A percentile compares a stretch with the other conserved stretches of the same genome.
Conservation (phyloP, 169 alveolate species). For the Cryptosporidium andersoni region DNA sequence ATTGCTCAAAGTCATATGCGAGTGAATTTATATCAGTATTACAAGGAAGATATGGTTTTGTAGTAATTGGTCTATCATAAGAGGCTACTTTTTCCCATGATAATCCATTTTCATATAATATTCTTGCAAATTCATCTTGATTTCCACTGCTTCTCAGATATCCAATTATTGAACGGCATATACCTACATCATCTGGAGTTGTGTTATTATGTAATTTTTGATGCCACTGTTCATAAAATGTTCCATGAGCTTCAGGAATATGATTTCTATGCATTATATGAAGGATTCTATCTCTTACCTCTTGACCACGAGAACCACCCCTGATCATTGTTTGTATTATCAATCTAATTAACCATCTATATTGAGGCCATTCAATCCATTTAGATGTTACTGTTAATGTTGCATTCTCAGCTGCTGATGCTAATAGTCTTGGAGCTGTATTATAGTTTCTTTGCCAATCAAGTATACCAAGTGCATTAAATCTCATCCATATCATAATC, state of each 20-base stretch:
- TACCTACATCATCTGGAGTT: slow-evolving; percentile 91
- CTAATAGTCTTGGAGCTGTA: slow-evolving; percentile 76
- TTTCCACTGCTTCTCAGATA: slow-evolving; percentile 82
- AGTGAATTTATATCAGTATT: slow-evolving; percentile 8
- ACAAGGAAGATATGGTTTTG: slow-evolving; percentile 84
- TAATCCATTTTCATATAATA: slow-evolving; percentile 83
- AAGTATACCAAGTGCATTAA: slow-evolving; percentile 73
- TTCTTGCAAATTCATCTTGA: slow-evolving; percentile 83
- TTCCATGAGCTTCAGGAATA: slow-evolving; percentile 81
- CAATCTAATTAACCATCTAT: slow-evolving; percentile 74
- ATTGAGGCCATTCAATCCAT: slow-evolving; percentile 70
- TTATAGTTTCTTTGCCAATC: slow-evolving; percentile 80
- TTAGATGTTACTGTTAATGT: slow-evolving; percentile 39
- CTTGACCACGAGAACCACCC: slow-evolving; percentile 92
- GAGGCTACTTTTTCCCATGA: slow-evolving; percentile 84
- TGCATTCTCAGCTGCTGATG: slow-evolving; percentile 73
- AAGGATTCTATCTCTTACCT: slow-evolving; percentile 88
- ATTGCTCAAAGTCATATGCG: slow-evolving; percentile 77
- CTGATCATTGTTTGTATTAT: slow-evolving; percentile 77
- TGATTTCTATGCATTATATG: slow-evolving; percentile 88
- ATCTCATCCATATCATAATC: slow-evolving; percentile 78
- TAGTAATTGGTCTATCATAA: slow-evolving; percentile 87
- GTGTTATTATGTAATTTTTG: slow-evolving; percentile 92
- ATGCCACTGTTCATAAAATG: slow-evolving; percentile 93
- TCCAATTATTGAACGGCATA: slow-evolving; percentile 88